Conservation (phyloP, 2,329 filamentous ascomycete genomes). For the Claviceps pazoutovae region DNA sequence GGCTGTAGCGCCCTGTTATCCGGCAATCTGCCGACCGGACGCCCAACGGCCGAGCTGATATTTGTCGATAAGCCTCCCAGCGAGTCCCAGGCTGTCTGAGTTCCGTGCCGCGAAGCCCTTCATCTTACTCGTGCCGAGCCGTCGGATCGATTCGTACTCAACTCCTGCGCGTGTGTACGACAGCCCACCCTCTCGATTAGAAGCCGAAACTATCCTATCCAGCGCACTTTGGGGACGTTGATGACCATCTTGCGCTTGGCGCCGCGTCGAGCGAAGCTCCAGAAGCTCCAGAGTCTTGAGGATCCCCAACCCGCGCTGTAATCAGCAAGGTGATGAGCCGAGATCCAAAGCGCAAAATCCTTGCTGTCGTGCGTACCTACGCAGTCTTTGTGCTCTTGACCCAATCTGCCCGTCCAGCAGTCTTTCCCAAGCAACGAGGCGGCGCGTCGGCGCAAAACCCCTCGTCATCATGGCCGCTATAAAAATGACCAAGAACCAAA, state of each 20-base stretch:
- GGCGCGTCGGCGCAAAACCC: slow-evolving; percentile 13
- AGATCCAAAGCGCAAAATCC: slow-evolving; percentile 24
- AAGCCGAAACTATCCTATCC: not conserved
- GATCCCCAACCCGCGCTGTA: not conserved
- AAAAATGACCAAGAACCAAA: slow-evolving; percentile 88
- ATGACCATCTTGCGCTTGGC: not conserved
- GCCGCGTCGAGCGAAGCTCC: not conserved
- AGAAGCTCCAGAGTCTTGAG: not conserved
- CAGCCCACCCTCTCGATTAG: not conserved
- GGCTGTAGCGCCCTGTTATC: not conserved
- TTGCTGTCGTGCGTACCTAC: slow-evolving; percentile 21
- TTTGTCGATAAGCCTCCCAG: not conserved
- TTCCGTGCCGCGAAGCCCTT: not conserved
- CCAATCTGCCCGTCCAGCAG: slow-evolving; percentile 18
- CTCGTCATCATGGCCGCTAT: slow-evolving; percentile 40
- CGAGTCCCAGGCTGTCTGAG: no score
- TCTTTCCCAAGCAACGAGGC: slow-evolving; percentile 14
- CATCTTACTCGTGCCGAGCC: not conserved
- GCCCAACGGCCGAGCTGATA: not conserved
- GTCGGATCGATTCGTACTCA: not conserved
- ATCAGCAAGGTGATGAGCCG: slow-evolving; percentile 16
- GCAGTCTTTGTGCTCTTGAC: slow-evolving; percentile 23
- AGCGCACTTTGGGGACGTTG: not conserved
- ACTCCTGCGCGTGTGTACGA: not conserved
- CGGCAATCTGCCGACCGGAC: slow-evolving; percentile 3